phyloP scores from a whole-genome alignment of 2,329 filamentous ascomycete species.

The Alternaria postmessia region DNA sequence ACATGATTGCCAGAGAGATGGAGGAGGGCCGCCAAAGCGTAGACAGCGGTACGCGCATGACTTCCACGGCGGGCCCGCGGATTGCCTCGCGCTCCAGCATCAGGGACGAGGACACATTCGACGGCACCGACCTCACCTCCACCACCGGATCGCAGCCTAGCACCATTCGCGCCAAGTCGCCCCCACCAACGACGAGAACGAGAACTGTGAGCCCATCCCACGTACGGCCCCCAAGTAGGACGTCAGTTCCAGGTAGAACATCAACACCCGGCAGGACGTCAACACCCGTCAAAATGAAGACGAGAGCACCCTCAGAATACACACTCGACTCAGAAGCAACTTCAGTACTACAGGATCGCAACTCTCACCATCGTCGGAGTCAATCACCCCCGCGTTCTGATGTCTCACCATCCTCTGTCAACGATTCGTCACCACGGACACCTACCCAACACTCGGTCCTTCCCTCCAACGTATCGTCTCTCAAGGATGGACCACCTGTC shows the following conservation, averaged over 20 bases:
- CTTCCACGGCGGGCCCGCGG: slow-evolving; percentile 46
- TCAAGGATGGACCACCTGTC: slow-evolving; percentile 49
- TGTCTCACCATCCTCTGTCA: slow-evolving; percentile 51
- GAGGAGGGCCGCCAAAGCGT: slow-evolving; percentile 52
- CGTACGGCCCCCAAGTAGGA: slow-evolving; percentile 32
- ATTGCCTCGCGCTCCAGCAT: slow-evolving; percentile 55
- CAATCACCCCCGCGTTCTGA: slow-evolving; percentile 49
- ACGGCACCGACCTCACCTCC: slow-evolving; percentile 55
- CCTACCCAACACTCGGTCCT: slow-evolving; percentile 53
- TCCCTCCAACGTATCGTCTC: slow-evolving; percentile 40
- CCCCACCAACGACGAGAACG: slow-evolving; percentile 26
- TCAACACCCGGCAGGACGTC: slow-evolving; percentile 32
- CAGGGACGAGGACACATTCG: slow-evolving; percentile 48
- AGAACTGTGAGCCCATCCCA: slow-evolving; percentile 38
- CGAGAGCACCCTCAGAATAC: slow-evolving; percentile 51
- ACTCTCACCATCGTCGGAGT: slow-evolving; percentile 24
- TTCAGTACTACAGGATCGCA: slow-evolving; percentile 54
- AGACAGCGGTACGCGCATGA: slow-evolving; percentile 50
- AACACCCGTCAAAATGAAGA: slow-evolving; percentile 34
- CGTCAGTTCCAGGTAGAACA: slow-evolving; percentile 28
- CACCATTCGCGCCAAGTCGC: slow-evolving; percentile 47
- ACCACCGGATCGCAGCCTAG: slow-evolving; percentile 52
- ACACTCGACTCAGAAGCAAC: slow-evolving; percentile 58
- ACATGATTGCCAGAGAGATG: slow-evolving; percentile 47
- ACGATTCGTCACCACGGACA: slow-evolving; percentile 57